These are phyloP conservation scores for Aspergillus sp. DNA, from an alignment of 2,329 filamentous ascomycete genomes.

Conservation along the genomic window DNA sequence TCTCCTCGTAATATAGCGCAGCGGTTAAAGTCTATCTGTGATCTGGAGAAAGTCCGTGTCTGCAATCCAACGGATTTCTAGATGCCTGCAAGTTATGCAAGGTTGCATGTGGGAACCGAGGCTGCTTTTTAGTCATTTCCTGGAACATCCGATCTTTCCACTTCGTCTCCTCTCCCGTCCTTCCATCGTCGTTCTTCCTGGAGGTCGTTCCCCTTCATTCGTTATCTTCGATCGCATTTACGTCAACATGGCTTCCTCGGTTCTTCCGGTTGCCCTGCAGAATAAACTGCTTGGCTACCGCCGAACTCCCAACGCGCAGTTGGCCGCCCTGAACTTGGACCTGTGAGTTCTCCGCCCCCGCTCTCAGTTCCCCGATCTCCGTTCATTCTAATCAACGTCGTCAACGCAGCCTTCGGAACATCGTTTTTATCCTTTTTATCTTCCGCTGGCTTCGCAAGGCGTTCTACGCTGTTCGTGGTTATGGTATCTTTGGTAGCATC, in stretches of 20 bases:
- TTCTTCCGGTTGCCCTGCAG: constrained; percentile 45
- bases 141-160: constrained; percentile 15
- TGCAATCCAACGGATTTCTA: not conserved
- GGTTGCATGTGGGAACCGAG: constrained; percentile 16
- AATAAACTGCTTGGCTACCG: constrained; percentile 43
- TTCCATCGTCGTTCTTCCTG: not conserved
- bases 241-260: constrained; percentile 39
- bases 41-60: not conserved
- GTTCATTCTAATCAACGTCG: not conserved
- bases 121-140: constrained; percentile 5
- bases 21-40: not conserved
- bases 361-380: not conserved
- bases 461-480: constrained; percentile 82
- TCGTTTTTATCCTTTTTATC: constrained; percentile 86
- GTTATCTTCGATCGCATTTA: constrained; percentile 11
- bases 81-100: not conserved
- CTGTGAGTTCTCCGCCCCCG: constrained; percentile 36
- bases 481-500: constrained; percentile 78
- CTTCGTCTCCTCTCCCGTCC: constrained; percentile 3
- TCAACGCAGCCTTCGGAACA: constrained; percentile 69
- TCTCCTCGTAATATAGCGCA: not conserved
- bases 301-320: constrained; percentile 32
- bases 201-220: constrained; percentile 3
- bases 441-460: constrained; percentile 77
- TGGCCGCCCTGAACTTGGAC: constrained; percentile 41